Percentiles rank a stretch among this genome's conserved stretches.
Conservation (phyloP, 2,329 filamentous ascomycete species). For the Colletotrichum simmondsii region DNA sequence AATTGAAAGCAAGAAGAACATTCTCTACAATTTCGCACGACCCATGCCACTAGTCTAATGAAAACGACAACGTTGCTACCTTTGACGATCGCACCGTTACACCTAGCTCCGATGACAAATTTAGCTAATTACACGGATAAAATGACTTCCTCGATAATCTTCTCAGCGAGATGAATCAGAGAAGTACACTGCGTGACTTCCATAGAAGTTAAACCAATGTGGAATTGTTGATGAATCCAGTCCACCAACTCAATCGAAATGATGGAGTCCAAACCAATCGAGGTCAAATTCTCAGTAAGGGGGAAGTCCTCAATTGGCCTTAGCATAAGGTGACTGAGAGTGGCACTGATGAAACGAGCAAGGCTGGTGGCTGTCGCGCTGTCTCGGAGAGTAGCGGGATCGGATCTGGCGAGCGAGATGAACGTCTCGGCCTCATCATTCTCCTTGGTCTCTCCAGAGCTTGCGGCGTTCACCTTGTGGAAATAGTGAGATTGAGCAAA, state of each 20-base stretch:
- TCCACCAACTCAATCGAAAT: slow-evolving; percentile 29
- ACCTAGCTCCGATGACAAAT: background rate
- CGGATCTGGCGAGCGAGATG: slow-evolving; percentile 7
- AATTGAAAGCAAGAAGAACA: too few relatives aligned
- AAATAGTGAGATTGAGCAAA: slow-evolving; percentile 25
- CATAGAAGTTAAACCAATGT: slow-evolving; percentile 13
- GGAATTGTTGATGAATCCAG: slow-evolving; percentile 28
- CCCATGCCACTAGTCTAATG: too few relatives aligned
- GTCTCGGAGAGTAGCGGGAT: slow-evolving; percentile 8
- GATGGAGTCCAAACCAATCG: slow-evolving; percentile 19
- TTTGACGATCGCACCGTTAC: too few relatives aligned
- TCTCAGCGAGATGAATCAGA: slow-evolving; percentile 12
- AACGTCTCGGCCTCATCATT: slow-evolving; percentile 16
- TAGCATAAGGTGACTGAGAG: slow-evolving; percentile 11
- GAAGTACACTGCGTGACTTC: slow-evolving; percentile 26
- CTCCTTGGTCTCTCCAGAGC: background rate
- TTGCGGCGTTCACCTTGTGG: background rate
- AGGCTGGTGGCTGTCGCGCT: background rate
- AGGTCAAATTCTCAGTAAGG: slow-evolving; percentile 11
- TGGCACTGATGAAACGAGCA: slow-evolving; percentile 17
- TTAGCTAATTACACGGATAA: background rate
- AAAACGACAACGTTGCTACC: too few relatives aligned
- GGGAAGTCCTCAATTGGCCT: slow-evolving; percentile 18
- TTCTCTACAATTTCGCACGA: too few relatives aligned
- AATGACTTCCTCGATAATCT: slow-evolving; percentile 13